Percentiles rank a stretch among this genome's conserved stretches.
These are phyloP conservation scores for Dissophora ornata DNA, from an alignment of 192 early-diverging fungal genomes.

Conservation along the genomic window DNA sequence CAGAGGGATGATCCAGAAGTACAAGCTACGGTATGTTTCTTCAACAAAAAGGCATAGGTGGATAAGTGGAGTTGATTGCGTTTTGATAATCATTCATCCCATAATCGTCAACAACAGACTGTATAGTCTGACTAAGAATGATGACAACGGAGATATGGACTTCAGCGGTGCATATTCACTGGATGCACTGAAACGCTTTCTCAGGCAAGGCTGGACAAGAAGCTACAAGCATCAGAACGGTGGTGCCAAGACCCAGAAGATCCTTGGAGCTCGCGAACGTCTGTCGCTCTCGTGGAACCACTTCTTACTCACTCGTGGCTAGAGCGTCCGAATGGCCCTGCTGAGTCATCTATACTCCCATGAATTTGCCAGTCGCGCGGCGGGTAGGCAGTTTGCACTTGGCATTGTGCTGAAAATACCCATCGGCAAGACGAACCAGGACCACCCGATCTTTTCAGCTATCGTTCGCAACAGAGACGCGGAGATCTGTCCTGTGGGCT, in stretches of 20 bases:
- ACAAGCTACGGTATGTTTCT: too few species aligned
- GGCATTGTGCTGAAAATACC: constrained; percentile 4
- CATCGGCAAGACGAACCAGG: constrained; percentile 1
- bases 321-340: background rate
- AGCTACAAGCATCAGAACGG: constrained; percentile 2
- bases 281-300: background rate
- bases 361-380: background rate
- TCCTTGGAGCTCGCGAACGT: constrained; percentile 1
- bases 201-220: background rate
- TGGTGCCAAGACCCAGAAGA: background rate
- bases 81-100: too few species aligned
- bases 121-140: too few species aligned
- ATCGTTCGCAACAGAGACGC: constrained; percentile 17
- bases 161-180: too few species aligned
- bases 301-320: constrained; percentile 5
- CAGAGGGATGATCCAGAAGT: too few species aligned
- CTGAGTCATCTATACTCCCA: background rate
- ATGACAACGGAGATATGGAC: too few species aligned
- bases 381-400: constrained; percentile 6
- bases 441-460: background rate
- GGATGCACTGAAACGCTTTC: background rate
- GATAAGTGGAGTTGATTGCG: too few species aligned
- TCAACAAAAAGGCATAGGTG: too few species aligned
- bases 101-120: too few species aligned
- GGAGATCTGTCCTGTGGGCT: constrained; percentile 18